A percentile compares a stretch with the other conserved stretches of the same genome.
Conservation (phyloP, 768 basidiomycete genomes). For the Brasilioporus rufonigricans region DNA sequence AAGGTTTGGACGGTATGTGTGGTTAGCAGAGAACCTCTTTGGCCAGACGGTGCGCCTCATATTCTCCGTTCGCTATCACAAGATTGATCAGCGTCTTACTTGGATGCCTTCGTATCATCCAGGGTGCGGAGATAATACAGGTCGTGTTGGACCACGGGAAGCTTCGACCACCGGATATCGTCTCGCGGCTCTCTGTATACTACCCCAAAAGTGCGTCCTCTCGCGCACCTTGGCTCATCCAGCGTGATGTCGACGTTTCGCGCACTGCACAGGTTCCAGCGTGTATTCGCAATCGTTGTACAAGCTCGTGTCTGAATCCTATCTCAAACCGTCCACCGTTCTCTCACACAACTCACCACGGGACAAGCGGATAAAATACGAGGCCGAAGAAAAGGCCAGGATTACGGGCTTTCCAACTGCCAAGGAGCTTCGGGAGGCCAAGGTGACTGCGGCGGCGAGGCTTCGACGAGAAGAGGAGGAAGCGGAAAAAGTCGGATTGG, state of each 20-base stretch:
- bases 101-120: neutral
- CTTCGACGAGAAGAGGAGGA: conserved; percentile 71
- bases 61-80: neutral
- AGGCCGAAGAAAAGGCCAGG: conserved; percentile 72
- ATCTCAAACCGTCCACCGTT: conserved; percentile 76
- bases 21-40: conserved; percentile 66
- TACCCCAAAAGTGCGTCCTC: conserved; percentile 55
- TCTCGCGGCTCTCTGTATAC: conserved; percentile 46
- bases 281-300: conserved; percentile 61
- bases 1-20: conserved; percentile 81
- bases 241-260: neutral
- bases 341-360: conserved; percentile 77
- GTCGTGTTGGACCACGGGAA: conserved; percentile 84
- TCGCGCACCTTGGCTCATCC: conserved; percentile 4
- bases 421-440: conserved; percentile 73
- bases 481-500: conserved; percentile 70
- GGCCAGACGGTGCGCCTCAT: conserved; percentile 59
- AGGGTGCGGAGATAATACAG: conserved; percentile 79
- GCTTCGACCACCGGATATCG: conserved; percentile 70
- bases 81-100: neutral
- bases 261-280: conserved; percentile 26
- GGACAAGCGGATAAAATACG: conserved; percentile 80
- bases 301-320: conserved; percentile 68
- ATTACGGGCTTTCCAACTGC: conserved; percentile 76
- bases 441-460: conserved; percentile 60